A percentile compares a stretch with the other conserved stretches of the same genome.
These are phyloP conservation scores for Cladophialophora chaetospira DNA, from an alignment of 2,329 filamentous ascomycete genomes.

Conservation along the genomic window DNA sequence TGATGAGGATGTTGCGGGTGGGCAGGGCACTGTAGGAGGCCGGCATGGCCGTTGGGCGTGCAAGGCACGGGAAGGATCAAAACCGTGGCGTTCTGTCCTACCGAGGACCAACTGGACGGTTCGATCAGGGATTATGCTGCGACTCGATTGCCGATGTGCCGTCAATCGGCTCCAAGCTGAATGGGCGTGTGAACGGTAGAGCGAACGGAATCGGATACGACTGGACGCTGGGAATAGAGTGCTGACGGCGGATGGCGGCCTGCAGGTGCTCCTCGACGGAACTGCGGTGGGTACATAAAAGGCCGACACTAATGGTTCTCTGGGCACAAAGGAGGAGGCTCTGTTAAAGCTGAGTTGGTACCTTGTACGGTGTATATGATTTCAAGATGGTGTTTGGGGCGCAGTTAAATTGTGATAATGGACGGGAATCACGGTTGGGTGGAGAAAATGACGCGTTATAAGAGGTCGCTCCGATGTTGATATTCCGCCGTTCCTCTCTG, in stretches of 20 bases:
- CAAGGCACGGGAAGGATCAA: constrained; percentile 3
- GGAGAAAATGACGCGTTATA: background rate
- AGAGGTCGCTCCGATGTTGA: background rate
- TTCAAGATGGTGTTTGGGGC: background rate
- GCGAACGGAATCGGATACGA: constrained; percentile 4
- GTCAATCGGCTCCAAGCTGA: too few species aligned
- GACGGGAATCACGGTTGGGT: background rate
- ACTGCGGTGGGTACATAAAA: constrained; percentile 14
- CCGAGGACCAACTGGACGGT: background rate
- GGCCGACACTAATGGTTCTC: background rate
- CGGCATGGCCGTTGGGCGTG: constrained; percentile 24
- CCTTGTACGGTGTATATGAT: background rate
- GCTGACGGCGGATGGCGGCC: constrained; percentile 24
- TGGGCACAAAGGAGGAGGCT: background rate
- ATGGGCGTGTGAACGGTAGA: background rate
- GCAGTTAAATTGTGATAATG: background rate
- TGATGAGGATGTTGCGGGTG: constrained; percentile 51
- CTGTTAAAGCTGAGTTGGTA: background rate
- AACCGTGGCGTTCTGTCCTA: constrained; percentile 6
- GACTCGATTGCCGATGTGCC: background rate
- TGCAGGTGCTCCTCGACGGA: constrained; percentile 16
- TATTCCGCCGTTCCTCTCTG: background rate
- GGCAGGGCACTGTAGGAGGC: constrained; percentile 23
- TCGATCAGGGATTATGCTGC: background rate
- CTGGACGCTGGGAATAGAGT: constrained; percentile 15